Percentiles rank a stretch among this genome's conserved stretches.
These are phyloP conservation scores for Avena eriantha DNA, from an alignment of 176 grass and related monocot genomes.

Conservation along the genomic window DNA sequence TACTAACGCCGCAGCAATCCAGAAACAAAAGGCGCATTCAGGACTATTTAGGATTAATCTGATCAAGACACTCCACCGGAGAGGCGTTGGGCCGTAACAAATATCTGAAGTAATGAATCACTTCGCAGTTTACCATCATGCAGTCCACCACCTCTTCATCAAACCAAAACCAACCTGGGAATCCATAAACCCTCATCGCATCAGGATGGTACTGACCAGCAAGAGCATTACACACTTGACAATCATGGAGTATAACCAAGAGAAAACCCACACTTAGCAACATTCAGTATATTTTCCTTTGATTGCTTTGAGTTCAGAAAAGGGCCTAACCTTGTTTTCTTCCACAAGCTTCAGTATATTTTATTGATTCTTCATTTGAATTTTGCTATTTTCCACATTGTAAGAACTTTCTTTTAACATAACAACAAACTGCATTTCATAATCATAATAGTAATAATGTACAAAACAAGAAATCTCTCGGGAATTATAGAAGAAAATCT, in stretches of 20 bases:
- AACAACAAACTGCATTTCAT: constrained; percentile 40
- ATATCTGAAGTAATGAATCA: not conserved
- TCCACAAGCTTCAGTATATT: constrained; percentile 62
- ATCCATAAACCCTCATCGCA: not conserved
- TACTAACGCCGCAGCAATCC: not conserved
- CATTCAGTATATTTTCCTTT: not conserved
- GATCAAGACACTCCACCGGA: not conserved
- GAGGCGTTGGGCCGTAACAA: not conserved
- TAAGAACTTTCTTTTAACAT: constrained; percentile 1
- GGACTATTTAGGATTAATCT: not conserved
- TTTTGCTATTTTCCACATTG: not conserved
- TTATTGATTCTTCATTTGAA: constrained; percentile 1
- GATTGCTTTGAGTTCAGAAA: not conserved
- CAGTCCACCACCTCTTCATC: not conserved
- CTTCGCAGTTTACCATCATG: not conserved
- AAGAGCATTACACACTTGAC: not conserved
- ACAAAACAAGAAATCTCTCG: constrained; percentile 35
- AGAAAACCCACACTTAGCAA: not conserved
- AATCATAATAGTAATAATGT: constrained; percentile 26
- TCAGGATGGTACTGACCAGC: not conserved
- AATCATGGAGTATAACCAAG: not conserved
- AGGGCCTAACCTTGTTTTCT: constrained; percentile 51
- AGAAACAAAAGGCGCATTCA: not conserved
- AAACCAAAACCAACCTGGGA: not conserved
- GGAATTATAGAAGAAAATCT: constrained; percentile 88